A percentile compares a stretch with the other conserved stretches of the same genome.
These are phyloP conservation scores for Debaryomyces hansenii DNA, from an alignment of 805 yeast genomes.

Conservation along the genomic window DNA sequence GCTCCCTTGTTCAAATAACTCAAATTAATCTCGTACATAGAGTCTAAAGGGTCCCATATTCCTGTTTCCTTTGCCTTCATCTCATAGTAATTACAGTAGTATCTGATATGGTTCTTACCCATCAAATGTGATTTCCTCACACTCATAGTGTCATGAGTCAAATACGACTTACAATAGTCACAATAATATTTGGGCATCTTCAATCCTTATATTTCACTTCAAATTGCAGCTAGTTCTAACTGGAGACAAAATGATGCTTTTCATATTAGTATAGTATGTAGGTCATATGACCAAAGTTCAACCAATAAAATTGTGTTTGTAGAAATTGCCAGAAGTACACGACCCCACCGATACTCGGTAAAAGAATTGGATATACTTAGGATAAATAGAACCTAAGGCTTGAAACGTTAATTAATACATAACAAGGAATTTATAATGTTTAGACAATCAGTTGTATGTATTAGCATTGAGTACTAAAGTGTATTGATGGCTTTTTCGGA, in stretches of 20 bases:
- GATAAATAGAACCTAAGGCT: not conserved
- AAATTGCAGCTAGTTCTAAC: too few species aligned
- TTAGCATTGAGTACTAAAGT: not conserved
- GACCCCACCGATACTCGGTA: conserved; percentile 10
- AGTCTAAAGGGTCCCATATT: conserved; percentile 31
- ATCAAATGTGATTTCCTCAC: conserved; percentile 77
- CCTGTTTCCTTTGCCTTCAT: conserved; percentile 38
- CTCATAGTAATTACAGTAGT: conserved; percentile 76
- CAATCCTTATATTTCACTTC: not conserved
- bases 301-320: conserved; percentile 9
- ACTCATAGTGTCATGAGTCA: conserved; percentile 87
- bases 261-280: not conserved
- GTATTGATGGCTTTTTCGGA: not conserved
- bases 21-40: conserved; percentile 37
- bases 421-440: conserved; percentile 23
- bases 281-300: conserved; percentile 4
- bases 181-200: conserved; percentile 74
- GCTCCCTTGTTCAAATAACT: conserved; percentile 32
- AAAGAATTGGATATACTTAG: conserved; percentile 1
- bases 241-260: not conserved
- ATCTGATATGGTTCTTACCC: conserved; percentile 74
- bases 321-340: conserved; percentile 3
- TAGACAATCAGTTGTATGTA: conserved; percentile 45
- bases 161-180: conserved; percentile 77
- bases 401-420: not conserved